A percentile compares a stretch with the other conserved stretches of the same genome.
phyloP scores from a whole-genome alignment of 2,329 filamentous ascomycete species.

The Hypoxylon sp. region DNA sequence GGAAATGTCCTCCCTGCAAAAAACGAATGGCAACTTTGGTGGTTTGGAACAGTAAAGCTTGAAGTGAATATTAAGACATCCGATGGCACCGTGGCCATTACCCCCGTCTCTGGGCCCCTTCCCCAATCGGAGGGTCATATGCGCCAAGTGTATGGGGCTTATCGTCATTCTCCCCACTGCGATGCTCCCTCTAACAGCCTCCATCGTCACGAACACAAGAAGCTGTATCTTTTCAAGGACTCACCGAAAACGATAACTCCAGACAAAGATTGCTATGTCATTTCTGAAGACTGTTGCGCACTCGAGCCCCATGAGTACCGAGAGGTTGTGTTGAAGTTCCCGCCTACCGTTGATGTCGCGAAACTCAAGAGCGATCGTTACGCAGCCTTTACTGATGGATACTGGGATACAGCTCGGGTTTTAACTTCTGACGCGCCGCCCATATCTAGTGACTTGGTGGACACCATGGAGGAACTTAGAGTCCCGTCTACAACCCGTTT shows the following conservation, averaged over 20 bases:
- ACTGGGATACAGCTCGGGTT: slow-evolving; percentile 20
- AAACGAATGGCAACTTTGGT: slow-evolving; percentile 39
- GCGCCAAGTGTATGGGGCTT: slow-evolving; percentile 35
- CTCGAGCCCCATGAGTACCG: slow-evolving; percentile 55
- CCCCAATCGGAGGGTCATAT: not conserved
- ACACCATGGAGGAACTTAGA: not conserved
- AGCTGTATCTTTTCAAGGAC: slow-evolving; percentile 55
- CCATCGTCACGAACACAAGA: slow-evolving; percentile 27
- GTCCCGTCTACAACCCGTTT: not conserved
- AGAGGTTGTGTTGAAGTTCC: slow-evolving; percentile 49
- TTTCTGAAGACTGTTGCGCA: slow-evolving; percentile 50
- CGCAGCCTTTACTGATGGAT: slow-evolving; percentile 21
- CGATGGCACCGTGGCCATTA: not conserved
- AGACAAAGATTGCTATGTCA: slow-evolving; percentile 51
- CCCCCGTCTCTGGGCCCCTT: not conserved
- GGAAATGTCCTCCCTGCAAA: slow-evolving; percentile 15
- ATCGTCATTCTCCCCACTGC: slow-evolving; percentile 48
- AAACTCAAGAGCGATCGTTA: slow-evolving; percentile 1
- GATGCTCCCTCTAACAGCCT: slow-evolving; percentile 54
- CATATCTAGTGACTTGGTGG: not conserved
- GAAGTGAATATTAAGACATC: not conserved
- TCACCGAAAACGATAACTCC: slow-evolving; percentile 40
- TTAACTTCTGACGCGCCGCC: not conserved
- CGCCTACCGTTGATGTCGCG: slow-evolving; percentile 38
- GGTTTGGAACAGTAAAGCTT: slow-evolving; percentile 15